A percentile compares a stretch with the other conserved stretches of the same genome.
These are phyloP conservation scores for Aegilops longissima DNA, from an alignment of 176 grass and related monocot genomes.

Conservation along the genomic window DNA sequence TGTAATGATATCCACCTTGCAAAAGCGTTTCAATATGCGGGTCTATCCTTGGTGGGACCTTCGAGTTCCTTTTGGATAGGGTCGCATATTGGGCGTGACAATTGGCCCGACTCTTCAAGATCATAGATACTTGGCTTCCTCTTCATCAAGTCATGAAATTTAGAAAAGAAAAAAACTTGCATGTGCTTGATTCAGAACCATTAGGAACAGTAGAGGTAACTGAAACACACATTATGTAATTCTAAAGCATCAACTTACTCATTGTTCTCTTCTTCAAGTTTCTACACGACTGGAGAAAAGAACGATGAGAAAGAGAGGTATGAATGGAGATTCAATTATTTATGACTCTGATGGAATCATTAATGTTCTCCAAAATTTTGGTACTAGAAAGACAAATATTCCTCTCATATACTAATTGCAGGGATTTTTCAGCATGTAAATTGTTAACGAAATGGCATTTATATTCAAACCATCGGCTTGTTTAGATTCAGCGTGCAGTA, in stretches of 20 bases:
- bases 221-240: constrained; percentile 65
- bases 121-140: too few species aligned
- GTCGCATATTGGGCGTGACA: too few species aligned
- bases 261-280: constrained; percentile 76
- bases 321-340: neutral
- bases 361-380: neutral
- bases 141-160: too few species aligned
- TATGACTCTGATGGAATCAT: neutral
- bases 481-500: neutral
- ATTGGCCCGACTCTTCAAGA: too few species aligned
- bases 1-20: too few species aligned
- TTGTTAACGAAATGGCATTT: neutral
- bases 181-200: constrained; percentile 58
- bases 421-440: neutral
- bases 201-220: constrained; percentile 52
- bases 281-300: constrained; percentile 82
- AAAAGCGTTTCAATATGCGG: too few species aligned
- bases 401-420: neutral
- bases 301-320: constrained; percentile 4
- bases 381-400: constrained; percentile 14
- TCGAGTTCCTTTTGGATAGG: too few species aligned
- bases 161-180: constrained; percentile 35
- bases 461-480: neutral
- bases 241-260: constrained; percentile 93
- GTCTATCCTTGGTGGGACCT: too few species aligned